Conservation (phyloP, 495 filamentous ascomycete genomes). For the Podospora didyma region DNA sequence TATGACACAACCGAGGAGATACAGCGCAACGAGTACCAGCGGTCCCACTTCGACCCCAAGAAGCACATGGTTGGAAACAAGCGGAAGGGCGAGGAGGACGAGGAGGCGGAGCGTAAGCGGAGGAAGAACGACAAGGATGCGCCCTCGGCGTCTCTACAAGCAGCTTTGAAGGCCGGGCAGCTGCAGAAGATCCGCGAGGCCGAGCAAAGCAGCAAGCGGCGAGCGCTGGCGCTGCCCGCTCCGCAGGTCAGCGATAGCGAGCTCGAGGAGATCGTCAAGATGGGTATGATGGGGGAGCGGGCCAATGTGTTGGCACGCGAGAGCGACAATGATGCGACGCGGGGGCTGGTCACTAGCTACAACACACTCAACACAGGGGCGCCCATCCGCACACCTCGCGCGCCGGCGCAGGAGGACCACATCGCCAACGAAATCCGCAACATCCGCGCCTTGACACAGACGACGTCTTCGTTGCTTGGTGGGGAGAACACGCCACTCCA, state of each 20-base stretch:
- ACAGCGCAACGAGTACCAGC: slow-evolving; percentile 75
- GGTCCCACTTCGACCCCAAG: slow-evolving; percentile 85
- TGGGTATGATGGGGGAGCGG: slow-evolving; percentile 90
- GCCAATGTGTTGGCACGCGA: slow-evolving; percentile 71
- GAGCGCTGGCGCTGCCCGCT: slow-evolving; percentile 70
- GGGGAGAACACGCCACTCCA: slow-evolving; percentile 90
- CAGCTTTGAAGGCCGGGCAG: slow-evolving; percentile 90
- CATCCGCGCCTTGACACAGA: slow-evolving; percentile 87
- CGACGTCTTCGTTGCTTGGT: slow-evolving; percentile 90
- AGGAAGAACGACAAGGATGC: slow-evolving; percentile 80
- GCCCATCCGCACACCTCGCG: slow-evolving; percentile 87
- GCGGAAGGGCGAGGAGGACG: slow-evolving; percentile 84
- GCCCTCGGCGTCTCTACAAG: slow-evolving; percentile 69
- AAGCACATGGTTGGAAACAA: slow-evolving; percentile 96
- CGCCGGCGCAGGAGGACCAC: slow-evolving; percentile 86
- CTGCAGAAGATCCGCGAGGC: slow-evolving; percentile 95
- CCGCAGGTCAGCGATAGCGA: slow-evolving; percentile 92
- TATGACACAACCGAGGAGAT: slow-evolving; percentile 88
- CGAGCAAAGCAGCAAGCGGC: slow-evolving; percentile 90
- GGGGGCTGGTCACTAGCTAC: slow-evolving; percentile 83
- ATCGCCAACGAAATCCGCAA: slow-evolving; percentile 97
- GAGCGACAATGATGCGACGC: slow-evolving; percentile 81
- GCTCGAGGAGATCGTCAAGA: slow-evolving; percentile 96
- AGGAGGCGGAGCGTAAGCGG: slow-evolving; percentile 77
- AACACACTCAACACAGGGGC: slow-evolving; percentile 72